Evolutionary conservation across 805 yeast genomes (phyloP).

Genomic region (Sungouiella blattae): DNA sequence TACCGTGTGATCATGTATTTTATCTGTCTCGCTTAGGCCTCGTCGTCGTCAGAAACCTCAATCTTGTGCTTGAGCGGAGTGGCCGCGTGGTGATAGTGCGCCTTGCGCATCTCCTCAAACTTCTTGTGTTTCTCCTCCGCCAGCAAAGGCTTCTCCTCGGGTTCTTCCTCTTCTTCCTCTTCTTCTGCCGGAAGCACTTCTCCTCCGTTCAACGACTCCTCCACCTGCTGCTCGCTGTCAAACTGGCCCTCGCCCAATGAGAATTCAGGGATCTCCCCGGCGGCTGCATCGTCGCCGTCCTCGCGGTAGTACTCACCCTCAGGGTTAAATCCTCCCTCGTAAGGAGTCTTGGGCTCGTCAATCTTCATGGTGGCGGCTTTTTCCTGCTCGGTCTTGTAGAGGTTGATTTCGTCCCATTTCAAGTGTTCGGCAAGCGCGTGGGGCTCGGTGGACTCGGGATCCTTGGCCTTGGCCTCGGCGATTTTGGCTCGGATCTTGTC

Average conservation of each 20-base stretch:
- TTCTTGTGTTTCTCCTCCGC: constrained; percentile 60
- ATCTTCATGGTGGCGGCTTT: constrained; percentile 74
- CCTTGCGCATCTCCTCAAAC: constrained; percentile 77
- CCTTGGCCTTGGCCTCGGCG: constrained; percentile 28
- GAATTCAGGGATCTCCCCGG: constrained; percentile 46
- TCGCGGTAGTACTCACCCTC: constrained; percentile 72
- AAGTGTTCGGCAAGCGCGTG: constrained; percentile 36
- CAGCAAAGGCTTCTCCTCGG: constrained; percentile 33
- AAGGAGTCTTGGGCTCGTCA: constrained; percentile 95
- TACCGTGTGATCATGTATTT: no score
- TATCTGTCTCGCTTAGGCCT: no score
- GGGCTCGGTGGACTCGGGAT: constrained; percentile 2
- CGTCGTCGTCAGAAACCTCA: constrained; percentile 1
- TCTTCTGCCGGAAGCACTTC: constrained; percentile 30
- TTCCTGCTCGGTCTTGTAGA: constrained; percentile 69
- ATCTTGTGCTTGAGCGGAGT: constrained; percentile 39
- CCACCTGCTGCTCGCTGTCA: constrained; percentile 25
- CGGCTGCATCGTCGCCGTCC: constrained; percentile 48
- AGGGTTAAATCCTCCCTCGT: constrained; percentile 84
- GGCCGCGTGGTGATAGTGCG: constrained; percentile 67
- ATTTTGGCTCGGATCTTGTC: constrained; percentile 46
- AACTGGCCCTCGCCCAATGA: constrained; percentile 56
- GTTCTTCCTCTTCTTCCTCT: constrained; percentile 37
- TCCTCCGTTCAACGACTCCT: constrained; percentile 37
- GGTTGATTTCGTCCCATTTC: constrained; percentile 82